Conservation (phyloP, 176 grass and related monocot species). For the Saccharum spontaneum region DNA sequence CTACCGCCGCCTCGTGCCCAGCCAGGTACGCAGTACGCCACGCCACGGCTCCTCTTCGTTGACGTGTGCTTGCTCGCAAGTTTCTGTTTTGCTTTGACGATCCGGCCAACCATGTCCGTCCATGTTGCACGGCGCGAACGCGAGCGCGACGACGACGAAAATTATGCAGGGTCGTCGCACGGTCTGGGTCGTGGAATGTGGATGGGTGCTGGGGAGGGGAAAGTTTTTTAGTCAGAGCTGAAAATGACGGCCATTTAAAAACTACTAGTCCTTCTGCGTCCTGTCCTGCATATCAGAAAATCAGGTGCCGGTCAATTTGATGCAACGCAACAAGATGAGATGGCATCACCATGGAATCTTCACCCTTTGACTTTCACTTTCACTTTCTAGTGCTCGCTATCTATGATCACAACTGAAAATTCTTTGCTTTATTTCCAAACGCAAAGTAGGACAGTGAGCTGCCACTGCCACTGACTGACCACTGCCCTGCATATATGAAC, state of each 20-base stretch:
- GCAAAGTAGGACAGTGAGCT: too few relatives aligned
- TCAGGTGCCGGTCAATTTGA: neutral
- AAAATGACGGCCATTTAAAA: neutral
- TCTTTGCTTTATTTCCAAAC: neutral
- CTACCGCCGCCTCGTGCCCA: conserved; percentile 73
- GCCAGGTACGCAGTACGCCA: conserved; percentile 45
- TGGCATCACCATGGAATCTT: neutral
- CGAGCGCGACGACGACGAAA: neutral
- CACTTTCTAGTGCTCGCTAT: neutral
- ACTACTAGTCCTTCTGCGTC: neutral
- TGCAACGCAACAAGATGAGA: neutral
- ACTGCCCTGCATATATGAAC: neutral
- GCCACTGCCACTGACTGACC: too few relatives aligned
- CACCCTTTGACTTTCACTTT: neutral
- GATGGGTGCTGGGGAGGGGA: neutral
- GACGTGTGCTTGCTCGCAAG: neutral
- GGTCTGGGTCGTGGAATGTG: neutral
- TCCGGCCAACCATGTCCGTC: neutral
- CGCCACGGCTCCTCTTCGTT: neutral
- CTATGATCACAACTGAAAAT: neutral
- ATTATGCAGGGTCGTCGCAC: too few relatives aligned
- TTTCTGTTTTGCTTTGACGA: neutral
- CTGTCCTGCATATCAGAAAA: neutral
- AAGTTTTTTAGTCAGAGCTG: neutral
- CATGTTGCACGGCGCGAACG: neutral